Percentiles rank a stretch among this genome's conserved stretches.
These are phyloP conservation scores for Luvunga scandens DNA, from an alignment of 345 rosid species.

Conservation along the genomic window DNA sequence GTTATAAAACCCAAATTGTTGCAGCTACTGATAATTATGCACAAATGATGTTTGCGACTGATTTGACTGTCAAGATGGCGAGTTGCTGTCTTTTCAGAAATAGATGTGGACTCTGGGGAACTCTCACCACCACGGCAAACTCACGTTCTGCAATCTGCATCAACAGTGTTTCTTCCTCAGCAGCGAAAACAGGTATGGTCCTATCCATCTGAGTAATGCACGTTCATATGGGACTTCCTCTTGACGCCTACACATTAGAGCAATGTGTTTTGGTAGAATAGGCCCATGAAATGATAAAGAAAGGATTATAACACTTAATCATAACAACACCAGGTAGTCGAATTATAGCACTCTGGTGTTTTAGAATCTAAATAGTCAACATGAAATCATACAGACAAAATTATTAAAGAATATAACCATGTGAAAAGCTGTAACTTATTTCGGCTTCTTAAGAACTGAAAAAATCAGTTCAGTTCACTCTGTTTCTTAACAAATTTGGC, in stretches of 20 bases:
- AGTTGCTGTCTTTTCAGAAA: neutral
- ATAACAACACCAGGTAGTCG: neutral
- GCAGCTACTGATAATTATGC: neutral
- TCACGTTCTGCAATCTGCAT: neutral
- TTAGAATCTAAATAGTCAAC: neutral
- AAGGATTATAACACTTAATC: neutral
- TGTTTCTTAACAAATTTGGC: neutral
- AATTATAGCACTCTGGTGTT: neutral
- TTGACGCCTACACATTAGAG: slow-evolving; percentile 17
- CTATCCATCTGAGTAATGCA: neutral
- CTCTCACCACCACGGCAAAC: neutral
- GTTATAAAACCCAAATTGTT: neutral
- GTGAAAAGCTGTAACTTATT: neutral
- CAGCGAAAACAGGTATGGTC: neutral
- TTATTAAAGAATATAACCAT: neutral
- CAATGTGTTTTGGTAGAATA: neutral
- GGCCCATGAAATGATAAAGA: neutral
- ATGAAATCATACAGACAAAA: neutral
- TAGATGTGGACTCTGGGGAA: neutral
- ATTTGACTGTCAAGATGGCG: neutral
- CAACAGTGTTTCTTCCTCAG: neutral
- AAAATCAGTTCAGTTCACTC: neutral
- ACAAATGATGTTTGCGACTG: neutral
- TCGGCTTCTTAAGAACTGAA: neutral
- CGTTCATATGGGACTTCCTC: slow-evolving; percentile 25